Evolutionary conservation across 2,329 filamentous ascomycete genomes (phyloP).

Genomic region (Ophiostoma piceae): DNA sequence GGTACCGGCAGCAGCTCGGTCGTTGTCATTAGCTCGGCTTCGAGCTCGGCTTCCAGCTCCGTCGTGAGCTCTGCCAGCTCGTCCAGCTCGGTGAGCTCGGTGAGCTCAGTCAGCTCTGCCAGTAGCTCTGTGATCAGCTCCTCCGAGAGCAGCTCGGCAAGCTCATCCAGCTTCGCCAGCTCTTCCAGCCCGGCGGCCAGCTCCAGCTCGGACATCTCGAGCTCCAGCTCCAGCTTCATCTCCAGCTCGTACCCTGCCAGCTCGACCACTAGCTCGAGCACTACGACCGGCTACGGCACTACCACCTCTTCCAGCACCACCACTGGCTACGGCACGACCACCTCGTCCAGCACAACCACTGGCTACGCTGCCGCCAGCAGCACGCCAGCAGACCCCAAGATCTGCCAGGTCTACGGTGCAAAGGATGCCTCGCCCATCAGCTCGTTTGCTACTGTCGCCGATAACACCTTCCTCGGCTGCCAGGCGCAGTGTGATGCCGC

Average conservation of each 20-base stretch:
- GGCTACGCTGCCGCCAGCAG: not conserved
- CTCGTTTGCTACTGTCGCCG: conserved; percentile 7
- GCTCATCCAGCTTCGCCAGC: not conserved
- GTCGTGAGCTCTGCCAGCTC: not conserved
- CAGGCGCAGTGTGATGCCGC: conserved; percentile 10
- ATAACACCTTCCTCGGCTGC: conserved; percentile 21
- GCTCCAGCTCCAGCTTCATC: not conserved
- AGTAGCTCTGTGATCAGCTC: not conserved
- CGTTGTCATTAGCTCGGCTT: not conserved
- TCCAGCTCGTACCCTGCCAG: not conserved
- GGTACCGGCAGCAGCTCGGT: not conserved
- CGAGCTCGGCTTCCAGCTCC: not conserved
- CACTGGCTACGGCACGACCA: not conserved
- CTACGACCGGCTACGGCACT: not conserved
- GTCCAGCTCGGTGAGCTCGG: not conserved
- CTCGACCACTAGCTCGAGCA: not conserved
- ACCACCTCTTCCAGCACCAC: not conserved
- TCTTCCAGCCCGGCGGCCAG: not conserved
- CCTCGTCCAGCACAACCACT: not conserved
- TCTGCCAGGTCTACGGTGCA: conserved; percentile 18
- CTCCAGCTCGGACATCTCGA: not conserved
- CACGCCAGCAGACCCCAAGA: not conserved
- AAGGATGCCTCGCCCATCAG: conserved; percentile 9
- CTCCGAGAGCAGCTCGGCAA: not conserved
- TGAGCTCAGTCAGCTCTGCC: not conserved